Percentiles rank a stretch among this genome's conserved stretches.
Conservation (phyloP, 352 stramenopile genomes). For the Nothophytophthora sp. region DNA sequence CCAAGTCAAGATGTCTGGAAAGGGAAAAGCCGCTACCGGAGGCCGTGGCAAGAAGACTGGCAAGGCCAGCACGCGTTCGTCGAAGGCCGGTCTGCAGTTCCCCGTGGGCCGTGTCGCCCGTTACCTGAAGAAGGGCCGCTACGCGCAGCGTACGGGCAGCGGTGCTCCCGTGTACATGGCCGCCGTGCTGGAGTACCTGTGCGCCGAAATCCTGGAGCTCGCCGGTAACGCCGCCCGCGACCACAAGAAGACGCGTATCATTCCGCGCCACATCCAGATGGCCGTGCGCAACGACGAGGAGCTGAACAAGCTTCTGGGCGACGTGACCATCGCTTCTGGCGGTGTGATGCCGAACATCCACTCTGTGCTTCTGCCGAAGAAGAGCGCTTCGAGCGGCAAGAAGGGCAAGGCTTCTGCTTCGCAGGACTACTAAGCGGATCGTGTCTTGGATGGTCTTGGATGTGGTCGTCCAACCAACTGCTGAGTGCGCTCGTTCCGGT, state of each 20-base stretch:
- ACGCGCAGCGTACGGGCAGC: too few species aligned
- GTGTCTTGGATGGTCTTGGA: too few species aligned
- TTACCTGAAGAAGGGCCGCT: too few species aligned
- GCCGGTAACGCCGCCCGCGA: slow-evolving; percentile 92
- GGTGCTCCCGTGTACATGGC: too few species aligned
- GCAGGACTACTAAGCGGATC: slow-evolving; percentile 25
- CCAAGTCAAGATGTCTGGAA: too few species aligned
- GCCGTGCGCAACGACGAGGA: slow-evolving; percentile 91
- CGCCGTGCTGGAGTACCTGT: slow-evolving; percentile 91
- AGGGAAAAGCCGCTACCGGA: too few species aligned
- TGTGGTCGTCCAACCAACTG: too few species aligned
- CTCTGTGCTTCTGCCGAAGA: slow-evolving; percentile 81
- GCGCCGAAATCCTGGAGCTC: slow-evolving; percentile 92
- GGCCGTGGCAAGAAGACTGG: too few species aligned
- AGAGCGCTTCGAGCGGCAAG: slow-evolving; percentile 27
- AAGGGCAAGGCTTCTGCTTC: slow-evolving; percentile 25
- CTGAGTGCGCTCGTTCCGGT: too few species aligned
- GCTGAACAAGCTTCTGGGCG: slow-evolving; percentile 91
- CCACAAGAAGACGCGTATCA: slow-evolving; percentile 95
- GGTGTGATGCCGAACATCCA: slow-evolving; percentile 96
- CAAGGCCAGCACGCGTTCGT: too few species aligned
- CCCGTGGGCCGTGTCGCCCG: too few species aligned
- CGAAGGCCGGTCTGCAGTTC: too few species aligned
- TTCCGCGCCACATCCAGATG: slow-evolving; percentile 93
- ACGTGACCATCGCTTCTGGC: slow-evolving; percentile 91